A percentile compares a stretch with the other conserved stretches of the same genome.
These are phyloP conservation scores for Mycosphaerella sp. DNA, from an alignment of 2,329 filamentous ascomycete genomes.

Conservation along the genomic window DNA sequence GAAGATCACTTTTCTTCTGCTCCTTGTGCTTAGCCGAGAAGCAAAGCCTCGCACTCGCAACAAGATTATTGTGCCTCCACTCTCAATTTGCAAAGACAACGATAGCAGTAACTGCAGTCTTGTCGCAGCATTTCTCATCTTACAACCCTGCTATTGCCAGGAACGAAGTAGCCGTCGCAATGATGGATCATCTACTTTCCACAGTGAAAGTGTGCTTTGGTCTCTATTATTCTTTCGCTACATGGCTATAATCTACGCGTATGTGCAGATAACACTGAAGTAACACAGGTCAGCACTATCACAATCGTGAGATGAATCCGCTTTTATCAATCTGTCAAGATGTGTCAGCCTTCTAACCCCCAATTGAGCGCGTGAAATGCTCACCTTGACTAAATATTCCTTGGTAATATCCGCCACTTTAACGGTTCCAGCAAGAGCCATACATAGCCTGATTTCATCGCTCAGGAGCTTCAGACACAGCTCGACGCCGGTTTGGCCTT, in stretches of 20 bases:
- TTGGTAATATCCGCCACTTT: constrained; percentile 35
- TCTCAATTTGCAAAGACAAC: too few species aligned
- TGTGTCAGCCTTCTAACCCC: neutral
- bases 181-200: too few species aligned
- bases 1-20: constrained; percentile 46
- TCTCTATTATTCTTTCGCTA: neutral
- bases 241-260: neutral
- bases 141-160: too few species aligned
- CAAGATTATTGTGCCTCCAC: too few species aligned
- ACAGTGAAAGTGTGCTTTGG: too few species aligned
- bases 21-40: neutral
- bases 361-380: constrained; percentile 17
- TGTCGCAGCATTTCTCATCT: too few species aligned
- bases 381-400: constrained; percentile 39
- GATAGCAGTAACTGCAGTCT: too few species aligned
- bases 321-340: constrained; percentile 25
- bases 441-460: constrained; percentile 37
- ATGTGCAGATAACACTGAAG: neutral
- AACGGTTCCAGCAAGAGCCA: constrained; percentile 37
- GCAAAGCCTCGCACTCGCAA: too few species aligned
- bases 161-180: too few species aligned
- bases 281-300: neutral
- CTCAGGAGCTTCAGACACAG: constrained; percentile 40
- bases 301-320: constrained; percentile 28
- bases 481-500: constrained; percentile 35